These are phyloP conservation scores for Malbranchea zuffiana DNA, from an alignment of 2,329 filamentous ascomycete genomes.

Conservation along the genomic window DNA sequence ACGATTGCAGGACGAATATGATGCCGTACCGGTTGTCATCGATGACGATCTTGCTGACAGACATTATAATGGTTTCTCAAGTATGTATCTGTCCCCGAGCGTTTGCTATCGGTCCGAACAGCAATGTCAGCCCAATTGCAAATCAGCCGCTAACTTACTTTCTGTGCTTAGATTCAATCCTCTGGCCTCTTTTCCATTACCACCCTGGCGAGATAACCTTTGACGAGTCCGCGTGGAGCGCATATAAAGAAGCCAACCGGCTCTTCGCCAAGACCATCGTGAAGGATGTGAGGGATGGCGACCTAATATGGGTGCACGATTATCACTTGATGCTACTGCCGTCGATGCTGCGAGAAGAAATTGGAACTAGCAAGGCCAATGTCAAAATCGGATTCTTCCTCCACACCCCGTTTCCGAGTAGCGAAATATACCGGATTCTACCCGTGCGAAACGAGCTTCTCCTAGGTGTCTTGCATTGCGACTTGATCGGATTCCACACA, in stretches of 20 bases:
- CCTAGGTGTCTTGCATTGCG: conserved; percentile 78
- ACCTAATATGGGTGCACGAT: conserved; percentile 96
- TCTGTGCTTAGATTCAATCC: conserved; percentile 63
- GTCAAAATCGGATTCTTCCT: conserved; percentile 98
- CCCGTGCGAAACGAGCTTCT: conserved; percentile 85
- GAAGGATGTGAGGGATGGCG: conserved; percentile 80
- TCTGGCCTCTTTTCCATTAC: conserved; percentile 98
- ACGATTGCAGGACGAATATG: conserved; percentile 74
- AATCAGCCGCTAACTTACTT: background rate
- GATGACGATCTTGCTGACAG: conserved; percentile 85
- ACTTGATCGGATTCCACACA: conserved; percentile 94
- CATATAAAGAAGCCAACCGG: conserved; percentile 85
- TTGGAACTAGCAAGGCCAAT: conserved; percentile 70
- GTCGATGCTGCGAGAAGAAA: conserved; percentile 85
- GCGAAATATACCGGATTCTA: conserved; percentile 90
- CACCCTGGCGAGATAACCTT: conserved; percentile 98
- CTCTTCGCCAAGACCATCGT: conserved; percentile 82
- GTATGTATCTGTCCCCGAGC: conserved; percentile 44
- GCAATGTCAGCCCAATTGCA: background rate
- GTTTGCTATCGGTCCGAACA: background rate
- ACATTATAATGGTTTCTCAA: conserved; percentile 97
- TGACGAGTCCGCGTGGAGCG: conserved; percentile 86
- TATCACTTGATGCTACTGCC: conserved; percentile 97
- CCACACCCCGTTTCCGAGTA: conserved; percentile 93
- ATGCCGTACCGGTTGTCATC: conserved; percentile 83